Conservation (phyloP, 2,329 filamentous ascomycete species). For the Onygena corvina region DNA sequence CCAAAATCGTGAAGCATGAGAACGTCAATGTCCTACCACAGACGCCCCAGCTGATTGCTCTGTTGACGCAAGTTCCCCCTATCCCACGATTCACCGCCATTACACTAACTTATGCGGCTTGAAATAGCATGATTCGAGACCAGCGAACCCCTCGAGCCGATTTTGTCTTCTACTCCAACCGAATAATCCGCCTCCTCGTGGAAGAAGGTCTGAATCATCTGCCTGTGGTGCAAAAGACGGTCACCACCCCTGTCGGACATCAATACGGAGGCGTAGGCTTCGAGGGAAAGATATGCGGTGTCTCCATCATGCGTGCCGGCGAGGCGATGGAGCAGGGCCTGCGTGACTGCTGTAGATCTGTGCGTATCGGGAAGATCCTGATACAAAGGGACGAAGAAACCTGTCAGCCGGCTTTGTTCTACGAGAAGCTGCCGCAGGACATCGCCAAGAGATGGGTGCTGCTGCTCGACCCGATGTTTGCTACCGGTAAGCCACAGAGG, state of each 20-base stretch:
- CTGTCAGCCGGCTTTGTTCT: conserved; percentile 80
- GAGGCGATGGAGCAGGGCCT: conserved; percentile 98
- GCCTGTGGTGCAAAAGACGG: conserved; percentile 74
- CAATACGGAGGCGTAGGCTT: conserved; percentile 87
- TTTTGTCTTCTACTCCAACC: conserved; percentile 98
- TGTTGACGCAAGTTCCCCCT: conserved; percentile 68
- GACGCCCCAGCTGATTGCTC: conserved; percentile 90
- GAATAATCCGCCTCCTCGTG: conserved; percentile 90
- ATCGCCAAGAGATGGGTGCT: conserved; percentile 89
- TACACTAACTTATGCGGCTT: background rate
- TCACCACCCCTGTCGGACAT: conserved; percentile 82
- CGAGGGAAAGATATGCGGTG: conserved; percentile 95
- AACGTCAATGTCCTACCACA: conserved; percentile 86
- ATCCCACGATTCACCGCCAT: conserved; percentile 4
- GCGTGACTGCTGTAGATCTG: conserved; percentile 92
- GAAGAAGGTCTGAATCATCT: conserved; percentile 96
- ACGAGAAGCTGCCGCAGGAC: conserved; percentile 92
- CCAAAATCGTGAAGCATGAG: conserved; percentile 63
- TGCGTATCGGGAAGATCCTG: conserved; percentile 94
- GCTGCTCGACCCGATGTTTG: conserved; percentile 96
- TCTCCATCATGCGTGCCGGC: conserved; percentile 95
- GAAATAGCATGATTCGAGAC: conserved; percentile 78
- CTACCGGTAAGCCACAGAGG: conserved; percentile 54
- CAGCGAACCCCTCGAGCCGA: conserved; percentile 81
- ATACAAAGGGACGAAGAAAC: conserved; percentile 98